A percentile compares a stretch with the other conserved stretches of the same genome.
Conservation (phyloP, 108 stramenopile genomes). For the Pseudonitzschia multiseries region DNA sequence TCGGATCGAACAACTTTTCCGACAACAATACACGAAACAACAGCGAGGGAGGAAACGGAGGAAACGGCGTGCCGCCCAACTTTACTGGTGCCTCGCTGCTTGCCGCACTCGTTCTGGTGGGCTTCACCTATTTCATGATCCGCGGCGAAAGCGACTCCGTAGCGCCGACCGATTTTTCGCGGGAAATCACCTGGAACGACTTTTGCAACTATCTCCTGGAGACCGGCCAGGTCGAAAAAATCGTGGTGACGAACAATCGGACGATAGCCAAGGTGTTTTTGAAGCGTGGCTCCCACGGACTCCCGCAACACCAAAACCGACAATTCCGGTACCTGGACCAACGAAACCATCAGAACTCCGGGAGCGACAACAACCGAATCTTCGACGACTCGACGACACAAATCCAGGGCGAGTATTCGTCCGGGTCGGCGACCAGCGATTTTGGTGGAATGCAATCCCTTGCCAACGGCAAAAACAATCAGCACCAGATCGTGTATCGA, state of each 20-base stretch:
- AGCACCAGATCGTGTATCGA: slow-evolving; percentile 67
- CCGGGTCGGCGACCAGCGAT: background rate
- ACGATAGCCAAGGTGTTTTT: slow-evolving; percentile 80
- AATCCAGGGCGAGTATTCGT: slow-evolving; percentile 13
- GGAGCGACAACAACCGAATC: background rate
- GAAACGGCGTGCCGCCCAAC: slow-evolving; percentile 18
- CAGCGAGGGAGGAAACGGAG: slow-evolving; percentile 33
- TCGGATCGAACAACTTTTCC: slow-evolving; percentile 13
- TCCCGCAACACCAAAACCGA: slow-evolving; percentile 37
- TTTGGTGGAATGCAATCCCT: slow-evolving; percentile 2
- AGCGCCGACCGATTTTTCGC: slow-evolving; percentile 51
- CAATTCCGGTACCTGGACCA: slow-evolving; percentile 30
- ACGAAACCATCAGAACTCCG: slow-evolving; percentile 12
- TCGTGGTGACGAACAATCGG: slow-evolving; percentile 88
- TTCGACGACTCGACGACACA: background rate
- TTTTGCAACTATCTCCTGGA: slow-evolving; percentile 83
- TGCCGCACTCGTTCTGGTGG: slow-evolving; percentile 30
- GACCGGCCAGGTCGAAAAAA: slow-evolving; percentile 82
- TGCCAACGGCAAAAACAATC: background rate
- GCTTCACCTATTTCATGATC: slow-evolving; percentile 44
- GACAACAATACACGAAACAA: slow-evolving; percentile 26
- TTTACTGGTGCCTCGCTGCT: slow-evolving; percentile 36
- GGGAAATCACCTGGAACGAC: slow-evolving; percentile 87
- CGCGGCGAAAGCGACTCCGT: slow-evolving; percentile 32
- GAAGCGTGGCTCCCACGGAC: slow-evolving; percentile 34